phyloP scores from a whole-genome alignment of 805 yeast species.

The Wickerhamomyces hampshirensis region DNA sequence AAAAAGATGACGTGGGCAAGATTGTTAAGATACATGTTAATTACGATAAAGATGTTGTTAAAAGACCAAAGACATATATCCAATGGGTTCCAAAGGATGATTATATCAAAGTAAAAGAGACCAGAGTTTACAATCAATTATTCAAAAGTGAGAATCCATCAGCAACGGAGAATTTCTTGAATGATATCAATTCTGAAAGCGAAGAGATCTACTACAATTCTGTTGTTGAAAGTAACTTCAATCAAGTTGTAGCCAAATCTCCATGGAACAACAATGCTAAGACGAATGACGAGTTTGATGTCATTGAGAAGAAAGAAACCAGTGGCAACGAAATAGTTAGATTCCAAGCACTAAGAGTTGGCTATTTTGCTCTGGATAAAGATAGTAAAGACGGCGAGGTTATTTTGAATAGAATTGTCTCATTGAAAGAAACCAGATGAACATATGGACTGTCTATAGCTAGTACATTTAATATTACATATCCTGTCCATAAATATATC shows the following conservation, averaged over 20 bases:
- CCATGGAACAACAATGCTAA: conserved; percentile 67
- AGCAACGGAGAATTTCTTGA: conserved; percentile 82
- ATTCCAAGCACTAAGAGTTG: conserved; percentile 96
- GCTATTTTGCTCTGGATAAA: conserved; percentile 87
- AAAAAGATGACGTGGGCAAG: conserved; percentile 56
- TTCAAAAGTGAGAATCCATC: conserved; percentile 91
- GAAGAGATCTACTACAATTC: conserved; percentile 65
- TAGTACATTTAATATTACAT: no score
- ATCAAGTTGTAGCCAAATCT: conserved; percentile 58
- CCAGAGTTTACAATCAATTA: conserved; percentile 81
- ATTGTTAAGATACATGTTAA: conserved; percentile 70
- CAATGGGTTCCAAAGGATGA: conserved; percentile 89
- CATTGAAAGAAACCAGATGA: conserved; percentile 65
- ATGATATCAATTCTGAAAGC: conserved; percentile 76
- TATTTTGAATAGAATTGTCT: conserved; percentile 85
- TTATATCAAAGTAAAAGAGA: conserved; percentile 59
- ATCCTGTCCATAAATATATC: no score
- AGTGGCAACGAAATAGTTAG: conserved; percentile 76
- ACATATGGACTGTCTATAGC: no score
- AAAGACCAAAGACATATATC: conserved; percentile 84
- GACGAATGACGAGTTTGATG: conserved; percentile 56
- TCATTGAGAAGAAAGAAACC: conserved; percentile 57
- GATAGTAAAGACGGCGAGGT: conserved; percentile 61
- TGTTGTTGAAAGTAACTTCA: conserved; percentile 73
- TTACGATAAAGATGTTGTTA: conserved; percentile 60